A percentile compares a stretch with the other conserved stretches of the same genome.
phyloP scores from a whole-genome alignment of 169 alveolate species.

The Cryptosporidium meleagridis region DNA sequence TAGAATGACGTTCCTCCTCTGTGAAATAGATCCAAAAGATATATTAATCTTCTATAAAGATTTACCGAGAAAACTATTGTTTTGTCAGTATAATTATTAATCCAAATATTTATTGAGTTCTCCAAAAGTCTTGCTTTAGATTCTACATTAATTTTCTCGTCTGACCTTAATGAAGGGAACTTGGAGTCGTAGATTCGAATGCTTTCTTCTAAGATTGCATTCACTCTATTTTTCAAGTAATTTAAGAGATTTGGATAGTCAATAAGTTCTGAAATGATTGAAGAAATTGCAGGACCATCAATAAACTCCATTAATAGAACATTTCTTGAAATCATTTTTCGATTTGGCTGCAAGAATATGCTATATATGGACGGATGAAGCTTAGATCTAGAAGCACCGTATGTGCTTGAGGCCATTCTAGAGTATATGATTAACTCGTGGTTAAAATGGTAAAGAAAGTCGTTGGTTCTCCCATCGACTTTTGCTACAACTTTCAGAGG shows the following conservation, averaged over 20 bases:
- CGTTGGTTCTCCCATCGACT: slow-evolving; percentile 66
- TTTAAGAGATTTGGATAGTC: not conserved
- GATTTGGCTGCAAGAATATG: slow-evolving; percentile 13
- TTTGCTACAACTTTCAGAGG: slow-evolving; percentile 37
- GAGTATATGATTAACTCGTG: slow-evolving; percentile 52
- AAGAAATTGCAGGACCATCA: slow-evolving; percentile 48
- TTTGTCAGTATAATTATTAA: not conserved
- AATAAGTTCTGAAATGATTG: slow-evolving; percentile 22
- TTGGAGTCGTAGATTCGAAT: slow-evolving; percentile 7
- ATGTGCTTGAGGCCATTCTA: slow-evolving; percentile 53
- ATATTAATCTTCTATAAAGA: slow-evolving; percentile 35
- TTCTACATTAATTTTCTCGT: not conserved
- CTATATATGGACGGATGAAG: slow-evolving; percentile 72
- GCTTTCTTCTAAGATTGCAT: not conserved
- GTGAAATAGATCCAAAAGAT: slow-evolving; percentile 55
- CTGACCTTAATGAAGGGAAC: not conserved
- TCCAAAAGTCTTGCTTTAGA: not conserved
- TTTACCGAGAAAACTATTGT: slow-evolving; percentile 48
- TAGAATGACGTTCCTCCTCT: slow-evolving; percentile 65
- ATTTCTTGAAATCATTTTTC: slow-evolving; percentile 25
- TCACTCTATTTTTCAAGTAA: slow-evolving; percentile 15
- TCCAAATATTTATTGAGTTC: slow-evolving; percentile 20
- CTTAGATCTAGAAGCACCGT: slow-evolving; percentile 27
- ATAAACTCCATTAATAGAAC: slow-evolving; percentile 51
- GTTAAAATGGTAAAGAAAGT: slow-evolving; percentile 60